Percentiles rank a stretch among this genome's conserved stretches.
phyloP scores from a whole-genome alignment of 805 yeast species.

The Candida pini region DNA sequence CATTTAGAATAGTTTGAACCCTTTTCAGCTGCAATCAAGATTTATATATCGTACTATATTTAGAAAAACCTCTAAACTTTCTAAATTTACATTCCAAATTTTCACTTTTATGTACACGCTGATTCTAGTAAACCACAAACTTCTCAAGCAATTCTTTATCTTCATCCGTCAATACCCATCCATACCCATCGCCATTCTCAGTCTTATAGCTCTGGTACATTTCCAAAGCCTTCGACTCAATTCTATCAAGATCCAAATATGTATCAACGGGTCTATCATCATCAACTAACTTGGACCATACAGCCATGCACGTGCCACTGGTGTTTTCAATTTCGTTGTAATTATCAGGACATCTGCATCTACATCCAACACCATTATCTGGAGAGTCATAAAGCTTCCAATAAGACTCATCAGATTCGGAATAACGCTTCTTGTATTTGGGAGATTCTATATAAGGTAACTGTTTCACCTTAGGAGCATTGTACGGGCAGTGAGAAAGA shows the following conservation, averaged over 20 bases:
- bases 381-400: conserved; percentile 29
- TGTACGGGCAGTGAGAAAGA: conserved; percentile 77
- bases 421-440: conserved; percentile 30
- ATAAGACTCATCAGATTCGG: conserved; percentile 30
- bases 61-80: too few species aligned
- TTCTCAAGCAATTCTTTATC: conserved; percentile 14
- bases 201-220: conserved; percentile 17
- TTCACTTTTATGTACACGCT: too few species aligned
- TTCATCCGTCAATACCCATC: conserved; percentile 22
- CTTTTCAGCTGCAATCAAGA: too few species aligned
- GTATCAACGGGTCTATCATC: conserved; percentile 17
- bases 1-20: too few species aligned
- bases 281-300: conserved; percentile 37
- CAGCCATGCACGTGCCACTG: conserved; percentile 43
- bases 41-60: too few species aligned
- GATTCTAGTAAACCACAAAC: neutral
- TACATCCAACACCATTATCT: conserved; percentile 61
- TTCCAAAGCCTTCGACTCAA: conserved; percentile 20
- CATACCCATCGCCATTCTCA: conserved; percentile 16
- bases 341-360: conserved; percentile 71
- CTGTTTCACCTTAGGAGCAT: conserved; percentile 44
- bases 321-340: conserved; percentile 53
- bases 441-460: conserved; percentile 34
- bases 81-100: too few species aligned
- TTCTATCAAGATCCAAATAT: conserved; percentile 25